Evolutionary conservation across 495 filamentous ascomycete species (phyloP).

Genomic region (Bathelium albidoporum): DNA sequence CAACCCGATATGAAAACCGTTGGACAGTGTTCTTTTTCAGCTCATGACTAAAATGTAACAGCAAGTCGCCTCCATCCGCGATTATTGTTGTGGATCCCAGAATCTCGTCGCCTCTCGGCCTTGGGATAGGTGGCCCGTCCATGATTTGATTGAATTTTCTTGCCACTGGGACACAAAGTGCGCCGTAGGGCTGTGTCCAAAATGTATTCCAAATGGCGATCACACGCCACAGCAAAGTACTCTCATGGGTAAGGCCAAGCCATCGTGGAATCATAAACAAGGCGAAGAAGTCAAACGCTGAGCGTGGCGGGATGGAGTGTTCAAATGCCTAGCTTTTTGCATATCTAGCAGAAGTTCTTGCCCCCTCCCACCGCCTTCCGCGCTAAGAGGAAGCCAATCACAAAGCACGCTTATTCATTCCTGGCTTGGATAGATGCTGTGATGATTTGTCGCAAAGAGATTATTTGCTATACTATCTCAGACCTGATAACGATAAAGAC

Average conservation of each 20-base stretch:
- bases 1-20: neutral
- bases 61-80: neutral
- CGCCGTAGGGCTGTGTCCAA: neutral
- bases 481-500: too few species aligned
- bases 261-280: neutral
- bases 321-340: neutral
- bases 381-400: neutral
- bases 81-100: neutral
- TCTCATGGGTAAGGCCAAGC: slow-evolving; percentile 2
- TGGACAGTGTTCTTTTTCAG: neutral
- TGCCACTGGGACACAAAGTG: neutral
- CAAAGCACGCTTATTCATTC: neutral
- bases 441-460: too few species aligned
- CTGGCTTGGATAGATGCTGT: neutral
- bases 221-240: neutral
- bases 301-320: neutral
- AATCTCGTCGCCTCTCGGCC: neutral
- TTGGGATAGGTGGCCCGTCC: neutral
- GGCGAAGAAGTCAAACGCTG: neutral
- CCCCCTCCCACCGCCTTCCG: neutral
- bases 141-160: neutral
- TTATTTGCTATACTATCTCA: too few species aligned
- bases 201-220: neutral
- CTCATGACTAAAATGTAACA: neutral
- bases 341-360: neutral